Evolutionary conservation across 1,139 yeast genomes (phyloP).

Genomic region (Pichia sp.): DNA sequence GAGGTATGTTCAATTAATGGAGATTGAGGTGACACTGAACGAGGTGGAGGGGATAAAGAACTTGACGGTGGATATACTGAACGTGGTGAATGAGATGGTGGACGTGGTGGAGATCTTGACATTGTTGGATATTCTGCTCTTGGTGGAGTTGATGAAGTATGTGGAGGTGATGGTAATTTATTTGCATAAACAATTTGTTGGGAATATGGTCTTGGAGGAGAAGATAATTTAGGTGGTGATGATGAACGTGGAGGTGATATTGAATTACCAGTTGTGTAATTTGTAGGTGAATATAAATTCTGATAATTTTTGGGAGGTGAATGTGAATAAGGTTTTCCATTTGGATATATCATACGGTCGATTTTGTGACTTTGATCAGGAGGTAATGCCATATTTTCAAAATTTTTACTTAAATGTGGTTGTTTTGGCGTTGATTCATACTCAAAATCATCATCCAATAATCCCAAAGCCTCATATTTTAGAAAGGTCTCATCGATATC

Average conservation of each 20-base stretch:
- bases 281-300: too few species aligned
- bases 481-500: constrained; percentile 9
- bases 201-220: constrained; percentile 3
- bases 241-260: neutral
- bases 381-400: neutral
- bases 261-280: neutral
- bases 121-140: neutral
- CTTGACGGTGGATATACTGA: neutral
- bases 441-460: constrained; percentile 1
- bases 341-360: neutral
- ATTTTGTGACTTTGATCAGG: neutral
- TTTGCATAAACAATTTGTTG: too few species aligned
- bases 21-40: neutral
- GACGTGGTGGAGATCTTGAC: constrained; percentile 4
- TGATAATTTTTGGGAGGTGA: neutral
- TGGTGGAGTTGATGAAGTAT: too few species aligned
- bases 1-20: too few species aligned
- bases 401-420: neutral
- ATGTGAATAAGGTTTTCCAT: neutral
- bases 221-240: neutral
- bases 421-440: neutral
- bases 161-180: too few species aligned
- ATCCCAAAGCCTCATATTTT: constrained; percentile 8
- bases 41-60: neutral
- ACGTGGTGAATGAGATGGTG: constrained; percentile 2